phyloP scores from a whole-genome alignment of 1,284 basidiomycete species.

The Melampsora occidentalis region DNA sequence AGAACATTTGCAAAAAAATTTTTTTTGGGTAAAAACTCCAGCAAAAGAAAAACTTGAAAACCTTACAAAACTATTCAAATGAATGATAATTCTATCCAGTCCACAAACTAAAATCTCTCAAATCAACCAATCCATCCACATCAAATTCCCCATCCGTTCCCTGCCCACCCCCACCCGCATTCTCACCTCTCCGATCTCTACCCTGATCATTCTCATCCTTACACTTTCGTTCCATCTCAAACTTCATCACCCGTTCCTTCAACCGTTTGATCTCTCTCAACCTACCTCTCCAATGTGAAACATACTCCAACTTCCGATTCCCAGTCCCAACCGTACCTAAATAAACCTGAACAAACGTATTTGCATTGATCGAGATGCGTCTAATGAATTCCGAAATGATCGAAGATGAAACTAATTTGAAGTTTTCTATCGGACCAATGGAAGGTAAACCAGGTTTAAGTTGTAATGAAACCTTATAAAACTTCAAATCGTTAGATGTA shows the following conservation, averaged over 20 bases:
- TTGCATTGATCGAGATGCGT: constrained; percentile 76
- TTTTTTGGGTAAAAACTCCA: no score
- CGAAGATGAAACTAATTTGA: constrained; percentile 83
- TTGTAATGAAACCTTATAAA: constrained; percentile 86
- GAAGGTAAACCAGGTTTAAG: constrained; percentile 80
- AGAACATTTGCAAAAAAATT: no score
- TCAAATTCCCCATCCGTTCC: not conserved
- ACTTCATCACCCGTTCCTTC: constrained; percentile 25
- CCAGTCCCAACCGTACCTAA: constrained; percentile 63
- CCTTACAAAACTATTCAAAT: no score
- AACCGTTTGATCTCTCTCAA: constrained; percentile 67
- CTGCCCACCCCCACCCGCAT: not conserved
- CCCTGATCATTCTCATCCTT: not conserved
- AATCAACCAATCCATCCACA: no score
- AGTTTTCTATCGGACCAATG: constrained; percentile 82
- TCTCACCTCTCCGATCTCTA: not conserved
- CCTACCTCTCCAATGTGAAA: constrained; percentile 81
- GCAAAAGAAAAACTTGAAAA: no score
- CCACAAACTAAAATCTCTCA: no score
- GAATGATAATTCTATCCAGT: no score
- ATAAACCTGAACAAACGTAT: constrained; percentile 83
- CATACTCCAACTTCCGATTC: constrained; percentile 65
- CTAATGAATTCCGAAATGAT: constrained; percentile 77
- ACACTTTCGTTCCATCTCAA: no score
- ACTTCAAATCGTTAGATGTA: constrained; percentile 67